Percentiles rank a stretch among this genome's conserved stretches.
phyloP scores from a whole-genome alignment of 768 basidiomycete species.

The Boletus huronensis region DNA sequence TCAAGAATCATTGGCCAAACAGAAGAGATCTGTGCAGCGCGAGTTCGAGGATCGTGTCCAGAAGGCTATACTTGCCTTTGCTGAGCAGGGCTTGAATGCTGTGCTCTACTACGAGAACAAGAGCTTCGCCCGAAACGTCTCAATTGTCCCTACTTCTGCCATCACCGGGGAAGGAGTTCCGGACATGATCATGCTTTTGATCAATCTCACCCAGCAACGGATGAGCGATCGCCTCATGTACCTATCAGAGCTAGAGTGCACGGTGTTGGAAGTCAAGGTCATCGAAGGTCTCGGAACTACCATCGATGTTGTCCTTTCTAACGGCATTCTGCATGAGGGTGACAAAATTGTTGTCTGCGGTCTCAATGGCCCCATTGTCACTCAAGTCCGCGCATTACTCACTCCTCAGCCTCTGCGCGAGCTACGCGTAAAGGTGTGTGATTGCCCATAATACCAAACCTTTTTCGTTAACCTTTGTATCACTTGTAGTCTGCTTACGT shows the following conservation, averaged over 20 bases:
- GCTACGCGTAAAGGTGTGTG: constrained; percentile 83
- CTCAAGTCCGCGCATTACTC: constrained; percentile 87
- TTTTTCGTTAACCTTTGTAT: constrained; percentile 3
- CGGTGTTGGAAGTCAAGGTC: constrained; percentile 97
- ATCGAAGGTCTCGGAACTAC: constrained; percentile 98
- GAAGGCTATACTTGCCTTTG: constrained; percentile 88
- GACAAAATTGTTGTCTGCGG: constrained; percentile 96
- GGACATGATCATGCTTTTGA: constrained; percentile 98
- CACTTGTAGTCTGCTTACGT: constrained; percentile 80
- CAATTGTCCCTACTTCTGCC: constrained; percentile 95
- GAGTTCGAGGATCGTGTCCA: constrained; percentile 89
- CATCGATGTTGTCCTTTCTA: constrained; percentile 93
- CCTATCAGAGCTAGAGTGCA: constrained; percentile 94
- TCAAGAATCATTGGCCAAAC: constrained; percentile 84
- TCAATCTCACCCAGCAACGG: constrained; percentile 95
- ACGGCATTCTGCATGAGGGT: constrained; percentile 87
- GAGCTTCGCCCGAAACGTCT: constrained; percentile 89
- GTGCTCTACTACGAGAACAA: constrained; percentile 98
- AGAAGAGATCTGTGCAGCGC: constrained; percentile 72
- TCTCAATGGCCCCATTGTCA: constrained; percentile 94
- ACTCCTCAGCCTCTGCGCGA: constrained; percentile 97
- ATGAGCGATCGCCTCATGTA: constrained; percentile 99
- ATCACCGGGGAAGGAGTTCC: constrained; percentile 98
- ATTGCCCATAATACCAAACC: background rate
- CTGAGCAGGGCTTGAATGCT: constrained; percentile 97